A percentile compares a stretch with the other conserved stretches of the same genome.
These are phyloP conservation scores for Mycosphaerella sp. DNA, from an alignment of 2,329 filamentous ascomycete genomes.

Conservation along the genomic window DNA sequence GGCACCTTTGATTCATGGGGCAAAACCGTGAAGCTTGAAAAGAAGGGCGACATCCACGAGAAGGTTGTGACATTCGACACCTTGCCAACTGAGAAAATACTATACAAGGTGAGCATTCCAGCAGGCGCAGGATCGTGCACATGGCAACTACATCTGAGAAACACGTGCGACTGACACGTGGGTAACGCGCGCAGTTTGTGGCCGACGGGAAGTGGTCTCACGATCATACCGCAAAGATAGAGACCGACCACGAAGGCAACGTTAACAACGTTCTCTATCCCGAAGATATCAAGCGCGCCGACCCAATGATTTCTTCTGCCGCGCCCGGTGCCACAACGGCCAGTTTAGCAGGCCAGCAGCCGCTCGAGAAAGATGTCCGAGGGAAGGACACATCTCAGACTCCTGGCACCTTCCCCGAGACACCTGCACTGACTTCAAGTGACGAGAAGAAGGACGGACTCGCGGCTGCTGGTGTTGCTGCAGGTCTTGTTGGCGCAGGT, in stretches of 20 bases:
- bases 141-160: not conserved
- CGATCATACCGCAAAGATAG: conserved; percentile 72
- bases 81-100: conserved; percentile 62
- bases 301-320: conserved; percentile 53
- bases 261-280: conserved; percentile 86
- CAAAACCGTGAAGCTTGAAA: conserved; percentile 77
- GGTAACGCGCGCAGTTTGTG: conserved; percentile 62
- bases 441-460: conserved; percentile 4
- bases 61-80: conserved; percentile 68
- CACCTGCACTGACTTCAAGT: conserved; percentile 50
- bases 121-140: not conserved
- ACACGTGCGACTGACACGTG: conserved; percentile 12
- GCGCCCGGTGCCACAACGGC: conserved; percentile 67
- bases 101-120: conserved; percentile 73
- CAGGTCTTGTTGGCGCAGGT: conserved; percentile 6
- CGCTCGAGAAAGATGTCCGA: conserved; percentile 42
- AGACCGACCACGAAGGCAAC: conserved; percentile 76
- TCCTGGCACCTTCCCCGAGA: conserved; percentile 68
- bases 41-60: conserved; percentile 64
- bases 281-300: conserved; percentile 57
- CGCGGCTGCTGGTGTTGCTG: not conserved
- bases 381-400: conserved; percentile 30
- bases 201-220: conserved; percentile 87
- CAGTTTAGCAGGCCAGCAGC: conserved; percentile 60
- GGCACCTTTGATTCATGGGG: conserved; percentile 94